phyloP scores from a whole-genome alignment of 176 grass and related monocot genomes.

The Aegilops umbellulata region DNA sequence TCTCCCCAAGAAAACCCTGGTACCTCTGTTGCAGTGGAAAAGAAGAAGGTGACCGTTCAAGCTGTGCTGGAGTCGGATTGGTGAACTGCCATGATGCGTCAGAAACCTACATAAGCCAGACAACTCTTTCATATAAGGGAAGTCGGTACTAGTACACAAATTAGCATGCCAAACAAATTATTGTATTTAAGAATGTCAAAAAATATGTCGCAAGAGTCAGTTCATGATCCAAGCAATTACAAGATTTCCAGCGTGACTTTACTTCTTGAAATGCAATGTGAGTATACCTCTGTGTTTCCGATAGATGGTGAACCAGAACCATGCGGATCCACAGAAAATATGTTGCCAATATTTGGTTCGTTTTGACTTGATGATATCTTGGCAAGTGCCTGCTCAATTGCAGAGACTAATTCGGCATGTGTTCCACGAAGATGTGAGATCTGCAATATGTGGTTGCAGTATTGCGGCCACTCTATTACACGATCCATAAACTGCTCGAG shows the following conservation, averaged over 20 bases:
- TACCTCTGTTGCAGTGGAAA: slow-evolving; percentile 73
- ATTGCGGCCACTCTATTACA: slow-evolving; percentile 86
- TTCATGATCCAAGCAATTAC: neutral
- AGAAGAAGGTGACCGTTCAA: slow-evolving; percentile 66
- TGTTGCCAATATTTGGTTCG: slow-evolving; percentile 52
- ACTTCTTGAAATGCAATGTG: slow-evolving; percentile 17
- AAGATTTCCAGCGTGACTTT: neutral
- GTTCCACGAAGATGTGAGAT: slow-evolving; percentile 95
- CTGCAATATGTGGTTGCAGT: slow-evolving; percentile 98
- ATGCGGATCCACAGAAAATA: slow-evolving; percentile 68
- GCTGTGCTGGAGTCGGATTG: slow-evolving; percentile 56
- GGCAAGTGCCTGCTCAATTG: slow-evolving; percentile 76
- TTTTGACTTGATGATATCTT: slow-evolving; percentile 94
- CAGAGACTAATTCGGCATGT: slow-evolving; percentile 76
- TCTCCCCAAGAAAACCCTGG: slow-evolving; percentile 77
- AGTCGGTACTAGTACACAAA: neutral
- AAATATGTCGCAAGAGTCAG: neutral
- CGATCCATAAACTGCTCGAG: slow-evolving; percentile 95
- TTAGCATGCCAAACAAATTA: neutral
- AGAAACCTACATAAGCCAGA: slow-evolving; percentile 48
- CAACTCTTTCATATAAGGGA: neutral
- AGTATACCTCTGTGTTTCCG: slow-evolving; percentile 71
- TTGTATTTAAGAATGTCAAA: neutral
- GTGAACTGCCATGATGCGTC: slow-evolving; percentile 85
- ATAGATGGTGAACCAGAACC: slow-evolving; percentile 56